Base-by-base conservation (phyloP, 306 rosid genomes). In the Cucumis sativus region DNA sequence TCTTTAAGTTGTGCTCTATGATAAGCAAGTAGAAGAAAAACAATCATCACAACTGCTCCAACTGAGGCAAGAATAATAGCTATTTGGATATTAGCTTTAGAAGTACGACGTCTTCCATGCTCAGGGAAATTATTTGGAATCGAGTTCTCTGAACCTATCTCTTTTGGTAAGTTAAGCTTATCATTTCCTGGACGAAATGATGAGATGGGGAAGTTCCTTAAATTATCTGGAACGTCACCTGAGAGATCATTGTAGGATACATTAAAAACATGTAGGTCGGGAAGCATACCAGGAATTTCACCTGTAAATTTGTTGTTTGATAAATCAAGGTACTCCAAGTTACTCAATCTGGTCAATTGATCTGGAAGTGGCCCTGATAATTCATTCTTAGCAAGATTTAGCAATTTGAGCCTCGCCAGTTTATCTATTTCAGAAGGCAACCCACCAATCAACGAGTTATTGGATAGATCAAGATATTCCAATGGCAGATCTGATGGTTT, bases 1-100 rank as follows among this genome's bases (percentile, higher is more conserved):
- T 89, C 96, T 85, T 92, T 92, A 71, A 68, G 79, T 43, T 90
- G 95, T 76, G 95, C 85, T 74, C 91, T 89, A 81, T 88, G 96
- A 87, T 95, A 95, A 81, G 86, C 98, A 82, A 95, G 80, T 83
- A 92, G 86, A 83, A 92, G 96, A 84, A 95, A 92, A 78, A 83
- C 88, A 82, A 92, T 90, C 98, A 95, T 90, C 81, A 89, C 80
- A 76, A 92, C 91, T 84, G 94, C 96, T 83, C 96, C 96, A 69
- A 95, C 87, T 6, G 97, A 88, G 18, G 97, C 98, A 82, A 95
- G 84, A 83, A 95, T 95, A 76, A 95, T 95, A 76, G 97, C 95
- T 88, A 95, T 82, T 87, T 85, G 92, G 75, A 95, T 88, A 86
- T 71, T 89, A 72, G 83, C 89, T 84, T 83, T 95, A 43, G 97